A percentile compares a stretch with the other conserved stretches of the same genome.
phyloP scores from a whole-genome alignment of 306 rosid genomes.

The Sicyos baderoa region DNA sequence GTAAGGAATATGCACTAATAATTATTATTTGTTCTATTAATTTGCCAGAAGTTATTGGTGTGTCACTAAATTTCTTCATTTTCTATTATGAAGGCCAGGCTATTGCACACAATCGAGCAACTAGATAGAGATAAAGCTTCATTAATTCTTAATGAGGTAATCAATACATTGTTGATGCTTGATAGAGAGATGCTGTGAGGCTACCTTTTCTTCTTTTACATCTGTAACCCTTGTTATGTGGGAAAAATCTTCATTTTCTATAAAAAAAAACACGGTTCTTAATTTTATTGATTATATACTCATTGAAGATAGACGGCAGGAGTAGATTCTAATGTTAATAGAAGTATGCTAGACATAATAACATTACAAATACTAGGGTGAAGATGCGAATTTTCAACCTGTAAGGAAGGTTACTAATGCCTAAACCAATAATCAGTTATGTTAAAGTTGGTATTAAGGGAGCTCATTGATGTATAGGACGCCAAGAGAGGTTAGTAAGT shows the following conservation, averaged over 20 bases:
- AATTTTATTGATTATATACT: not conserved
- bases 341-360: not conserved
- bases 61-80: slow-evolving; percentile 20
- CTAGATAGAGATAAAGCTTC: slow-evolving; percentile 42
- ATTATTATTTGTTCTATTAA: not conserved
- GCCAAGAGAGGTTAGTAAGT: too few relatives aligned
- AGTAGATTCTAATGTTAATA: too few relatives aligned
- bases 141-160: slow-evolving; percentile 49
- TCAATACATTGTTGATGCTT: not conserved
- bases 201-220: slow-evolving; percentile 1
- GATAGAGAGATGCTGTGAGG: not conserved
- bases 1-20: too few relatives aligned
- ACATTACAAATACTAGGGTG: not conserved
- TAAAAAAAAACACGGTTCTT: not conserved
- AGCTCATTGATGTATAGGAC: too few relatives aligned
- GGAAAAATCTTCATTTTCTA: not conserved
- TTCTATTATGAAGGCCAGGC: slow-evolving; percentile 33
- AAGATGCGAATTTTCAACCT: too few relatives aligned
- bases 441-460: too few relatives aligned
- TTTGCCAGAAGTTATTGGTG: not conserved
- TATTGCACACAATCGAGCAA: slow-evolving; percentile 35
- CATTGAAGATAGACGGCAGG: not conserved
- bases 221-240: not conserved
- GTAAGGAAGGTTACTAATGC: not conserved
- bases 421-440: too few relatives aligned